Percentiles rank a stretch among this genome's conserved stretches.
Conservation (phyloP, 495 filamentous ascomycete species). For the Neurospora sp. region DNA sequence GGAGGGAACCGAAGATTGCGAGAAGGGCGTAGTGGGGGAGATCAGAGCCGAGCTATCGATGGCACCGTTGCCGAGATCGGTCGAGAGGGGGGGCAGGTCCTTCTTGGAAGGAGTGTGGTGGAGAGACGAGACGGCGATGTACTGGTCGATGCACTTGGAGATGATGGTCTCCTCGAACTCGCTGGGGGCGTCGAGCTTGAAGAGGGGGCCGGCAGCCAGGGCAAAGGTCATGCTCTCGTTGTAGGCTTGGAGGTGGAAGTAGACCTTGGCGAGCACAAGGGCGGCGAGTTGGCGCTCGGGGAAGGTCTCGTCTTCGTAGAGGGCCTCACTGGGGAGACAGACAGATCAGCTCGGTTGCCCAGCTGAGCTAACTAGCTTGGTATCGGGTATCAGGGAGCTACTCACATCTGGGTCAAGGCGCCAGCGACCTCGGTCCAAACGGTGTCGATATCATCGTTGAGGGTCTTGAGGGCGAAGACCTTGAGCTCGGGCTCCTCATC, state of each 20-base stretch:
- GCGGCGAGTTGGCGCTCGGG: slow-evolving; percentile 90
- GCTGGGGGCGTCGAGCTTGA: slow-evolving; percentile 80
- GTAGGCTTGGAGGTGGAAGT: slow-evolving; percentile 97
- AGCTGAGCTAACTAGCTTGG: slow-evolving; percentile 7
- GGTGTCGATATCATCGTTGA: slow-evolving; percentile 91
- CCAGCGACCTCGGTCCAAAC: slow-evolving; percentile 96
- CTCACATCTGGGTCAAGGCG: slow-evolving; percentile 86
- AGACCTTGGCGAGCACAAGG: slow-evolving; percentile 91
- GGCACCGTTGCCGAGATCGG: slow-evolving; percentile 59
- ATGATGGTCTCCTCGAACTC: slow-evolving; percentile 99
- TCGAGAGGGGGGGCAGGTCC: slow-evolving; percentile 56
- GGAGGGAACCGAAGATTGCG: slow-evolving; percentile 78
- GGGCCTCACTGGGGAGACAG: slow-evolving; percentile 60
- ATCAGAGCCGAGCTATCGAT: slow-evolving; percentile 54
- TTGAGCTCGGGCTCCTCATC: slow-evolving; percentile 89
- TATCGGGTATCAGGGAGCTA: slow-evolving; percentile 6
- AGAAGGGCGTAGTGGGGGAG: slow-evolving; percentile 88
- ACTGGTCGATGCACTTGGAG: slow-evolving; percentile 95
- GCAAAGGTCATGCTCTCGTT: slow-evolving; percentile 99
- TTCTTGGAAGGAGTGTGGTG: slow-evolving; percentile 46
- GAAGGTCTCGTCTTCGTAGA: slow-evolving; percentile 94
- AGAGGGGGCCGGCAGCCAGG: slow-evolving; percentile 86
- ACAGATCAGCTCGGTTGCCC: slow-evolving; percentile 2
- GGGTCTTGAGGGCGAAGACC: slow-evolving; percentile 83
- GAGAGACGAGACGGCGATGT: slow-evolving; percentile 74